Conservation (phyloP, 1,139 yeast species). For the Hemisphaericaspora subhashii region DNA sequence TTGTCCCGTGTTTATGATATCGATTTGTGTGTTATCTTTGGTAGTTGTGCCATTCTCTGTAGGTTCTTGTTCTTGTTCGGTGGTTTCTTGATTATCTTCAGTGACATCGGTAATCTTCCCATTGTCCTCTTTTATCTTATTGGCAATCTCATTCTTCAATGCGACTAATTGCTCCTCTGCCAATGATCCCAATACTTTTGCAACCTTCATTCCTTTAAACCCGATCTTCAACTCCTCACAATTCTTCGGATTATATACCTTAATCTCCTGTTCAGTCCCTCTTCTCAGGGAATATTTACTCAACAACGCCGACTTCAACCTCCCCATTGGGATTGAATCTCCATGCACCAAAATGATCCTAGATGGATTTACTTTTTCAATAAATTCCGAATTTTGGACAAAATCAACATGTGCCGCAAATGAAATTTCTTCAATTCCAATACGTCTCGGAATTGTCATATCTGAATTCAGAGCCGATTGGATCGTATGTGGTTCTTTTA, state of each 20-base stretch:
- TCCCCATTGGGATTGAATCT: slow-evolving; percentile 97
- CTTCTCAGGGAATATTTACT: slow-evolving; percentile 82
- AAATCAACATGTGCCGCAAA: slow-evolving; percentile 99
- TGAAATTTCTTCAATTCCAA: slow-evolving; percentile 90
- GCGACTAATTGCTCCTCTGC: slow-evolving; percentile 53
- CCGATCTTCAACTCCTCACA: slow-evolving; percentile 77
- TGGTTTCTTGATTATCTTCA: slow-evolving; percentile 20
- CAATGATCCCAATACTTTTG: slow-evolving; percentile 78
- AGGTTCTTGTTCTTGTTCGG: slow-evolving; percentile 13
- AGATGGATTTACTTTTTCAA: slow-evolving; percentile 81
- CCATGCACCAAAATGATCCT: slow-evolving; percentile 92
- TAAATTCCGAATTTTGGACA: slow-evolving; percentile 88
- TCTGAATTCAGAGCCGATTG: slow-evolving; percentile 82
- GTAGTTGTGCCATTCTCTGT: slow-evolving; percentile 4
- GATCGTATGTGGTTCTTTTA: slow-evolving; percentile 86
- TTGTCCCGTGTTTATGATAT: slow-evolving; percentile 32
- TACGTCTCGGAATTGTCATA: slow-evolving; percentile 78
- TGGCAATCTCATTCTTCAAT: slow-evolving; percentile 33
- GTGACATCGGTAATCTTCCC: slow-evolving; percentile 20
- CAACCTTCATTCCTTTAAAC: slow-evolving; percentile 81
- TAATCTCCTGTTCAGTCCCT: slow-evolving; percentile 89
- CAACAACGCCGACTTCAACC: slow-evolving; percentile 86
- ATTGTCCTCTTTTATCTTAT: slow-evolving; percentile 16
- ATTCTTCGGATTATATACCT: slow-evolving; percentile 88
- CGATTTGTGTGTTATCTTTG: slow-evolving; percentile 5